These are phyloP conservation scores for Torulaspora microellipsoides DNA, from an alignment of 805 yeast genomes.

Conservation along the genomic window DNA sequence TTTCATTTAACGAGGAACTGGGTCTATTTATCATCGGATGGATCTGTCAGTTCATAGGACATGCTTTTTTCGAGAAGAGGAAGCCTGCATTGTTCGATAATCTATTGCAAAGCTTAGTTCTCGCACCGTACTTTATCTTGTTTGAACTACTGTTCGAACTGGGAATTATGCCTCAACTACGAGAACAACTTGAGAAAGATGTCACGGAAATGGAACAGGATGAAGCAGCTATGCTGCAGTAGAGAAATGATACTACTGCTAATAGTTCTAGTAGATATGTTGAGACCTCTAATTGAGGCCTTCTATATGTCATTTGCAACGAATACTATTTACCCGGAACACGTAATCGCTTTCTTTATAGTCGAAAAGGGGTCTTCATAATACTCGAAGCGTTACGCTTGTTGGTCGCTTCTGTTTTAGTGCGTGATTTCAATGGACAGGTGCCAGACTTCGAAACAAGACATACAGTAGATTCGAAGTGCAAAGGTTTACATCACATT, in stretches of 20 bases:
- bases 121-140: conserved; percentile 87
- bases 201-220: conserved; percentile 43
- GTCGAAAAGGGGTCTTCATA: too few relatives aligned
- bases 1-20: conserved; percentile 21
- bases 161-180: conserved; percentile 56
- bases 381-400: too few relatives aligned
- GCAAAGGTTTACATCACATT: too few relatives aligned
- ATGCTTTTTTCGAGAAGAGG: conserved; percentile 70
- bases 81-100: conserved; percentile 88
- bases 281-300: too few relatives aligned
- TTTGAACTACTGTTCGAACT: conserved; percentile 67
- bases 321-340: too few relatives aligned
- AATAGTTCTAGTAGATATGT: too few relatives aligned
- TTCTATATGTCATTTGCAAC: too few relatives aligned
- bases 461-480: too few relatives aligned
- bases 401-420: neutral
- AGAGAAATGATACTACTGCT: conserved; percentile 20
- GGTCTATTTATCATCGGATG: conserved; percentile 54
- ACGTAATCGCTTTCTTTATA: too few relatives aligned
- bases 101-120: conserved; percentile 73
- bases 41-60: conserved; percentile 85
- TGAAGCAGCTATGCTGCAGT: conserved; percentile 28
- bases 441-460: too few relatives aligned
- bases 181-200: conserved; percentile 25
- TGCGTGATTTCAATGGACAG: too few relatives aligned